Evolutionary conservation across 768 basidiomycete species (phyloP).

Genomic region (Phlegmacium glaucopus): DNA sequence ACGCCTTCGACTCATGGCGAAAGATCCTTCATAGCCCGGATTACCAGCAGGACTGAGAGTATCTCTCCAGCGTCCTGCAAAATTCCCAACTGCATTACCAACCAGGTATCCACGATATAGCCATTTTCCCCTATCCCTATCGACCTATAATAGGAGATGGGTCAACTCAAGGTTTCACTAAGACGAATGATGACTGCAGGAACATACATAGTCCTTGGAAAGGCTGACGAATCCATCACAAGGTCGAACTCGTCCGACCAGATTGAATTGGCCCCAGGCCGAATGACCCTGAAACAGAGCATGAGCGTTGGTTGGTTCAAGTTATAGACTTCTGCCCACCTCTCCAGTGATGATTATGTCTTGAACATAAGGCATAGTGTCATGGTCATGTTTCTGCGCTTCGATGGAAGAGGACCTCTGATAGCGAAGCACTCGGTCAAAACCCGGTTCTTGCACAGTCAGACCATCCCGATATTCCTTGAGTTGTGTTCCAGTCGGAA

Average conservation of each 20-base stretch:
- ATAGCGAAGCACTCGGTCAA: slow-evolving; percentile 27
- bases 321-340: slow-evolving; percentile 32
- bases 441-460: slow-evolving; percentile 42
- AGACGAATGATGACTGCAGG: not conserved
- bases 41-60: slow-evolving; percentile 60
- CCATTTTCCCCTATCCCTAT: slow-evolving; percentile 78
- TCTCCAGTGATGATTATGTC: slow-evolving; percentile 78
- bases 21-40: slow-evolving; percentile 84
- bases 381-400: slow-evolving; percentile 9
- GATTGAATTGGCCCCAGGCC: slow-evolving; percentile 84
- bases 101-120: slow-evolving; percentile 82
- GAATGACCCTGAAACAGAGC: slow-evolving; percentile 70
- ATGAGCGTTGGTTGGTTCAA: not conserved
- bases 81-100: slow-evolving; percentile 61
- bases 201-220: slow-evolving; percentile 79
- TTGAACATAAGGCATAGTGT: slow-evolving; percentile 25
- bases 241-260: slow-evolving; percentile 76
- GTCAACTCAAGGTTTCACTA: slow-evolving; percentile 1
- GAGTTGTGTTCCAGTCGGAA: slow-evolving; percentile 47
- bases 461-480: slow-evolving; percentile 47
- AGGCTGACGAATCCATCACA: slow-evolving; percentile 79
- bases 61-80: slow-evolving; percentile 88
- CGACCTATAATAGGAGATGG: slow-evolving; percentile 50
- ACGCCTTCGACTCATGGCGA: slow-evolving; percentile 66
- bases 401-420: slow-evolving; percentile 18